Evolutionary conservation across 2,329 filamentous ascomycete species (phyloP).

Genomic region (Exophiala bonariae): DNA sequence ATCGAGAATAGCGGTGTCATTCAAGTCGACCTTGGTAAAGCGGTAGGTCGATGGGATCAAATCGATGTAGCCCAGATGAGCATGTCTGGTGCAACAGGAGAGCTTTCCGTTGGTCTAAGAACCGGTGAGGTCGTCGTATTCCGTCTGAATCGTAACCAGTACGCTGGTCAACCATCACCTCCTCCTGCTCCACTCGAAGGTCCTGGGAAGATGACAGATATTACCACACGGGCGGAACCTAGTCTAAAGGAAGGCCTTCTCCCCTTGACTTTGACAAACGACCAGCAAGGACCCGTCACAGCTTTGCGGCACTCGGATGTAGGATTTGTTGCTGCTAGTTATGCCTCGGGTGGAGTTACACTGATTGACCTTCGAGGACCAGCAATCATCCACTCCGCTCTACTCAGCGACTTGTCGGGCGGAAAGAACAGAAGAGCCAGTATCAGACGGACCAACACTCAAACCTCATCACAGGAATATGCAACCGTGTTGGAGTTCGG

Average conservation of each 20-base stretch:
- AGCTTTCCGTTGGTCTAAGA: constrained; percentile 78
- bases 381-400: constrained; percentile 73
- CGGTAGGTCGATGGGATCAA: constrained; percentile 74
- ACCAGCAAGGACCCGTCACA: constrained; percentile 78
- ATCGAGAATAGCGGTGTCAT: constrained; percentile 81
- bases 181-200: constrained; percentile 56
- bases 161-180: constrained; percentile 57
- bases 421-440: constrained; percentile 76
- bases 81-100: constrained; percentile 76
- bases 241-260: constrained; percentile 75
- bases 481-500: constrained; percentile 84
- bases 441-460: constrained; percentile 50
- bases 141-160: constrained; percentile 80
- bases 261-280: constrained; percentile 77
- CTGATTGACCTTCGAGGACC: constrained; percentile 89
- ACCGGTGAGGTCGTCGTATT: constrained; percentile 86
- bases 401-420: constrained; percentile 72
- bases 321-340: constrained; percentile 86
- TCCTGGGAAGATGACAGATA: constrained; percentile 71
- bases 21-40: constrained; percentile 83
- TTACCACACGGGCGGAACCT: constrained; percentile 71
- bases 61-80: constrained; percentile 78
- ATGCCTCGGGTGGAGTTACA: constrained; percentile 75
- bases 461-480: constrained; percentile 63
- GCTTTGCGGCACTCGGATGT: constrained; percentile 84